Evolutionary conservation across 164 flowering plant species (phyloP).

Genomic region (Umbilicus rupestris): DNA sequence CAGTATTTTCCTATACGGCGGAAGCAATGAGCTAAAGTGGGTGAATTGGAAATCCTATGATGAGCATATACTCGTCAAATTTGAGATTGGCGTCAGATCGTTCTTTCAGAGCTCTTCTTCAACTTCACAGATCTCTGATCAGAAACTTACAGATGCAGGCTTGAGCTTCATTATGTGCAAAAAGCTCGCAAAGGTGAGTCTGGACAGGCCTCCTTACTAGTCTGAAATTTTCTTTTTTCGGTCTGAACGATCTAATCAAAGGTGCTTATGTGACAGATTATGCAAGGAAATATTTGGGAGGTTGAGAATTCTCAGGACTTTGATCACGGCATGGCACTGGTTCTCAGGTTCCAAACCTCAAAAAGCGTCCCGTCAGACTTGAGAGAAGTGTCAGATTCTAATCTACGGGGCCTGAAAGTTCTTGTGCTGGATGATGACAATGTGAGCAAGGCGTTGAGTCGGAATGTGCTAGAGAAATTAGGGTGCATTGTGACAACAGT

Average conservation of each 20-base stretch:
- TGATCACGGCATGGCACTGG: constrained; percentile 56
- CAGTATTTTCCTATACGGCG: constrained; percentile 31
- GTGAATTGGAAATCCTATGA: constrained; percentile 56
- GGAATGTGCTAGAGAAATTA: constrained; percentile 72
- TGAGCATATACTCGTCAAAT: constrained; percentile 41
- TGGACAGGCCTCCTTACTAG: background rate
- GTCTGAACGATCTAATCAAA: too few relatives aligned
- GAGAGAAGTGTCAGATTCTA: constrained; percentile 47
- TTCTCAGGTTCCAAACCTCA: constrained; percentile 47
- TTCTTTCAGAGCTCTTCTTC: constrained; percentile 18
- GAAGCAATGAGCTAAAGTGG: constrained; percentile 52
- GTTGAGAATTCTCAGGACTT: constrained; percentile 48
- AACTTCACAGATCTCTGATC: constrained; percentile 15
- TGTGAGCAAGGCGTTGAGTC: constrained; percentile 61
- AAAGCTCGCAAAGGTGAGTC: constrained; percentile 69
- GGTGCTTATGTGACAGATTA: constrained; percentile 42
- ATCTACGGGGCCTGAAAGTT: constrained; percentile 56
- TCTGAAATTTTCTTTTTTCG: too few relatives aligned
- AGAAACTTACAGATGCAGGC: constrained; percentile 31
- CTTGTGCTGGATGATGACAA: constrained; percentile 65
- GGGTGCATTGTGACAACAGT: constrained; percentile 75
- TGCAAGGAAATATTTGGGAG: constrained; percentile 90
- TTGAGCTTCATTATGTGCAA: constrained; percentile 74
- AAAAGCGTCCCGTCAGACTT: constrained; percentile 6
- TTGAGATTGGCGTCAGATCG: constrained; percentile 47